Base-by-base conservation (phyloP, 371 early-diverging fungal genomes). In the Smittium culicis region DNA sequence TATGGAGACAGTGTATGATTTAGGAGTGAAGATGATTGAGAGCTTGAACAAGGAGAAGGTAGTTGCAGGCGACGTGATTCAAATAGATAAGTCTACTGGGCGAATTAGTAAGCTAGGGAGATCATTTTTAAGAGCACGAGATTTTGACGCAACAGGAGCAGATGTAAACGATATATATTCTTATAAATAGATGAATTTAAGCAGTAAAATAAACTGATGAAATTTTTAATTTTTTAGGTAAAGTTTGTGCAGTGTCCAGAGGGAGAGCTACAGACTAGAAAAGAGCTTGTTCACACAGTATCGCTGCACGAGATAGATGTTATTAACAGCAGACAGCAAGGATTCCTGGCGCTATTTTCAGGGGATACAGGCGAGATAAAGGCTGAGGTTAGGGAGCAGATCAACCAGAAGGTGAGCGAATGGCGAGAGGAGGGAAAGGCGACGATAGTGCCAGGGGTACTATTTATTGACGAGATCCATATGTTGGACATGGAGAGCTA, bases 371-470 rank as follows among this genome's bases (percentile, higher is more conserved):
- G 97, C 34, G 99, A 99, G 79, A 98, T 99, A 78, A 95, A 94
- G 74, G 70, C 87, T 0, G 99, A 99, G 76, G 93, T 97, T 17
- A 84, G 99, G 69, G 98, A 98, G 67, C 96, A 97, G 76, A 98
- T 99, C 78, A 95, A 99, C 80, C 81, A 84, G 62, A 96, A 95
- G 78, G 91, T 99, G 29, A 88, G 90, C 16, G 97, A 94, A 74
- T 99, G 98, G 99, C 85, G 97, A 68, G 98, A 98, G 74, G 99
- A 99, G 78, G 98, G 96, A 69, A 99, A 98, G 76, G 95, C 97
- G 17, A 93, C 93, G 69, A 91, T 99, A 69, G 89, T 96, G 1
- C 96, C 97, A 5, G 99, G 99, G 32, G 95, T 91, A 11, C 82
- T 99, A 34, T 97, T 99, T 79, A 94, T 99, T 70, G 97, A 99